These are phyloP conservation scores for Ilex aquifolium DNA, from an alignment of 257 asterid genomes.

Conservation along the genomic window DNA sequence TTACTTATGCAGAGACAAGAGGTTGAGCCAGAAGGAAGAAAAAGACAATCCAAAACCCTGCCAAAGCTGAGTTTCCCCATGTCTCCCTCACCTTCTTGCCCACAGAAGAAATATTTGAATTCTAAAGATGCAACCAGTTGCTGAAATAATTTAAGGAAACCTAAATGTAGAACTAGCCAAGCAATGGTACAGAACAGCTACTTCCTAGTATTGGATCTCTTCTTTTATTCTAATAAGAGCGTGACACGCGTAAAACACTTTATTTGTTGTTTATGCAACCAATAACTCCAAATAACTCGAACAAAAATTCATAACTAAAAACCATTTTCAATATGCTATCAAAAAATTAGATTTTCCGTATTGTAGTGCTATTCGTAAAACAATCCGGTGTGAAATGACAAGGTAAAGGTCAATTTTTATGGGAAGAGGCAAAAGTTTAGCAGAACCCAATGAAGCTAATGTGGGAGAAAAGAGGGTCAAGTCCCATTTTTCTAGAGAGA, in stretches of 20 bases:
- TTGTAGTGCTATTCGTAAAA: too few species aligned
- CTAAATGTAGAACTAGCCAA: too few species aligned
- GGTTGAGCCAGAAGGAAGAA: slow-evolving; percentile 20
- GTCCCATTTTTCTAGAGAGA: slow-evolving; percentile 16
- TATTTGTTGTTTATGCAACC: background rate
- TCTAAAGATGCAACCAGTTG: background rate
- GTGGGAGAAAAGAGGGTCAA: slow-evolving; percentile 8
- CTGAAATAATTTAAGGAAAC: too few species aligned
- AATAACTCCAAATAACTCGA: background rate
- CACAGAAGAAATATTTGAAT: background rate
- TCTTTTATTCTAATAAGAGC: too few species aligned
- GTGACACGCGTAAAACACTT: too few species aligned
- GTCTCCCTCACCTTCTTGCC: background rate
- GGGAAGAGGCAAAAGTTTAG: slow-evolving; percentile 9
- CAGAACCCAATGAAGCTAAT: slow-evolving; percentile 11
- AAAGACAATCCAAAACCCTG: slow-evolving; percentile 31
- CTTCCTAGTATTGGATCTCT: too few species aligned
- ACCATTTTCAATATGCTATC: too few species aligned
- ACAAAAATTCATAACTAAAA: too few species aligned
- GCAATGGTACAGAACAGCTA: too few species aligned
- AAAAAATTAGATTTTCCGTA: too few species aligned
- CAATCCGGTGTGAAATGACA: slow-evolving; percentile 1
- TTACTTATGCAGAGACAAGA: slow-evolving; percentile 32
- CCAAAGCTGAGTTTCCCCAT: slow-evolving; percentile 42
- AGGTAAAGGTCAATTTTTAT: slow-evolving; percentile 7